Evolutionary conservation across 2,329 filamentous ascomycete species (phyloP).

Genomic region (Ophiostoma australiae): DNA sequence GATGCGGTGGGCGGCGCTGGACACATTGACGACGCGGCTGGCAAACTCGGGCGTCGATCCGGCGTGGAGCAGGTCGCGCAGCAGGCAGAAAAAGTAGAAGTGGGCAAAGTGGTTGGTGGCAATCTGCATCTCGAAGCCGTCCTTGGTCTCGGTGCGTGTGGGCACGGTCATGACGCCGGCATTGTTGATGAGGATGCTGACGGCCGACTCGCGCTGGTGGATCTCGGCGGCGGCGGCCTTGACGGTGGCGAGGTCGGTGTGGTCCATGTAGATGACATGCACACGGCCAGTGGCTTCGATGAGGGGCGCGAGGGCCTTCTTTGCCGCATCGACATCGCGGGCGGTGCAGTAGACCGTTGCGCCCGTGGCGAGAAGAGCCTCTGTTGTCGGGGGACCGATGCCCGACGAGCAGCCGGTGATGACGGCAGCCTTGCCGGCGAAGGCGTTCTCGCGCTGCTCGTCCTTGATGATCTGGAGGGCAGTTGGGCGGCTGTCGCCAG

Average conservation of each 20-base stretch:
- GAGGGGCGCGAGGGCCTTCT: neutral
- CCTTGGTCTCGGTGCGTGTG: conserved; percentile 35
- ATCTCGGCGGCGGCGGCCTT: conserved; percentile 34
- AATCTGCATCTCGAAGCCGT: conserved; percentile 48
- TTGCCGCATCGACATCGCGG: neutral
- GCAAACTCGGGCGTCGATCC: conserved; percentile 38
- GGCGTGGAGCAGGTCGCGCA: conserved; percentile 41
- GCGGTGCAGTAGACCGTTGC: conserved; percentile 37
- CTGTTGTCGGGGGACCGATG: neutral
- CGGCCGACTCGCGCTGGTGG: conserved; percentile 25
- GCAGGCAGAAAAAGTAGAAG: conserved; percentile 49
- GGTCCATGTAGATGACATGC: conserved; percentile 35
- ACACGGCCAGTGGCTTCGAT: conserved; percentile 31
- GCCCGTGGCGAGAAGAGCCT: conserved; percentile 30
- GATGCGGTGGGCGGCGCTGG: conserved; percentile 40
- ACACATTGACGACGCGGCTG: conserved; percentile 44
- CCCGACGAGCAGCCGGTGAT: neutral
- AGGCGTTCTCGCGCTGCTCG: neutral
- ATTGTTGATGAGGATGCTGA: conserved; percentile 40
- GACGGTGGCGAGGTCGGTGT: conserved; percentile 33
- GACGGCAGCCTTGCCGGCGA: neutral
- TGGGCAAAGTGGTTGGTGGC: conserved; percentile 49
- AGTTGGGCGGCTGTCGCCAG: neutral
- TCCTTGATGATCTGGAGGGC: neutral
- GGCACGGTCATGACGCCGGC: conserved; percentile 42